These are phyloP conservation scores for Aphanomyces invadans DNA, from an alignment of 352 stramenopile species.

Conservation along the genomic window DNA sequence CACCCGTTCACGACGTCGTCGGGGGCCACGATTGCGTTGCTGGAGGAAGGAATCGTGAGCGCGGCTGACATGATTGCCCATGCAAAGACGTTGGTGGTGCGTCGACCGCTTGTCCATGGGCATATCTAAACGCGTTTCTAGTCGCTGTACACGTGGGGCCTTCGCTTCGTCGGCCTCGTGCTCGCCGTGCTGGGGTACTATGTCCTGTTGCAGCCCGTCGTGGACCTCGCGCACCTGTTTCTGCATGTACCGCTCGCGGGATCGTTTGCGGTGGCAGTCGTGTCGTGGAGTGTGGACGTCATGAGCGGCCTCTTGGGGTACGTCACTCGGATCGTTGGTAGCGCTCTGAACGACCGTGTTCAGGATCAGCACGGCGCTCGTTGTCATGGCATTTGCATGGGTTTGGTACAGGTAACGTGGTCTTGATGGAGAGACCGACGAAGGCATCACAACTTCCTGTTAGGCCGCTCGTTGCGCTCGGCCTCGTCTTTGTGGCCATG, in stretches of 20 bases:
- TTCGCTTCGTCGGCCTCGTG: neutral
- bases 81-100: neutral
- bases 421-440: neutral
- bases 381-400: conserved; percentile 6
- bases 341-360: neutral
- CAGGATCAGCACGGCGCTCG: neutral
- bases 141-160: neutral
- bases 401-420: neutral
- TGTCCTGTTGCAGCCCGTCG: conserved; percentile 1
- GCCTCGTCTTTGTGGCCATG: neutral
- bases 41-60: neutral
- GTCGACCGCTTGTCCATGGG: neutral
- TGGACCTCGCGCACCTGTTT: conserved; percentile 8
- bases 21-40: neutral
- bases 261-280: neutral
- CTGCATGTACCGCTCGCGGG: neutral
- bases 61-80: neutral
- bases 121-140: neutral
- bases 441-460: too few species aligned
- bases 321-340: neutral
- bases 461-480: conserved; percentile 5
- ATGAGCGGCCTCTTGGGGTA: neutral
- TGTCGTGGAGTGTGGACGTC: neutral
- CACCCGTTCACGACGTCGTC: neutral
- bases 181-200: neutral